A percentile compares a stretch with the other conserved stretches of the same genome.
These are phyloP conservation scores for Tausonia pullulans DNA, from an alignment of 1,284 basidiomycete genomes.

Conservation along the genomic window DNA sequence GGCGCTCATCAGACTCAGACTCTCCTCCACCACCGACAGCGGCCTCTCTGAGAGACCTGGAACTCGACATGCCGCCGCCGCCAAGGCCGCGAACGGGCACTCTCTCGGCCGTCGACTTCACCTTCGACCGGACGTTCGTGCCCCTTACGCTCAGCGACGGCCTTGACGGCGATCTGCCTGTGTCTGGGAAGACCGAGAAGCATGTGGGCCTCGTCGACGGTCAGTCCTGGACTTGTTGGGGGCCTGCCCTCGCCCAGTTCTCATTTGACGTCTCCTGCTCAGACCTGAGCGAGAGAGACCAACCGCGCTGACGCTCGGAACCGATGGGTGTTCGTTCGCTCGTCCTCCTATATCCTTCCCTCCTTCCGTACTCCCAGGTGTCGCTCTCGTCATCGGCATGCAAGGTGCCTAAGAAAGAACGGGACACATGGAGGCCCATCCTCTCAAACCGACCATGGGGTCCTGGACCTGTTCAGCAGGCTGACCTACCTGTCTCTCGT, in stretches of 20 bases:
- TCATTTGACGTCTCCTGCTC: neutral
- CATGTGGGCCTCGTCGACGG: constrained; percentile 9
- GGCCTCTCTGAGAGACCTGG: constrained; percentile 4
- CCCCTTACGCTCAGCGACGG: neutral
- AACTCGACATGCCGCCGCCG: neutral
- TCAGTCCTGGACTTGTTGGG: neutral
- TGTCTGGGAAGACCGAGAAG: neutral
- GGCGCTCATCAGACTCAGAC: no score
- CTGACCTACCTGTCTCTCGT: neutral
- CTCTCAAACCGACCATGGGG: no score
- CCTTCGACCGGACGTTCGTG: neutral
- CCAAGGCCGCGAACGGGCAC: neutral
- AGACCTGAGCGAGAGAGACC: neutral
- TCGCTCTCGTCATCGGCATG: neutral
- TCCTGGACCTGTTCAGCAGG: neutral
- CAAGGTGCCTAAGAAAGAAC: no score
- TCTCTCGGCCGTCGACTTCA: neutral
- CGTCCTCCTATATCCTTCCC: neutral
- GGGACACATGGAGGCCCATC: no score
- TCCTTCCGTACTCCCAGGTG: neutral
- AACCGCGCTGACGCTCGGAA: neutral
- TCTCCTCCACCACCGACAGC: no score
- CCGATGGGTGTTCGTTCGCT: neutral
- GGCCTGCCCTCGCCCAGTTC: neutral
- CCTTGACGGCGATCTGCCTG: neutral